A percentile compares a stretch with the other conserved stretches of the same genome.
Conservation (phyloP, 129 eudicot species). For the Ambrosia artemisiifolia region DNA sequence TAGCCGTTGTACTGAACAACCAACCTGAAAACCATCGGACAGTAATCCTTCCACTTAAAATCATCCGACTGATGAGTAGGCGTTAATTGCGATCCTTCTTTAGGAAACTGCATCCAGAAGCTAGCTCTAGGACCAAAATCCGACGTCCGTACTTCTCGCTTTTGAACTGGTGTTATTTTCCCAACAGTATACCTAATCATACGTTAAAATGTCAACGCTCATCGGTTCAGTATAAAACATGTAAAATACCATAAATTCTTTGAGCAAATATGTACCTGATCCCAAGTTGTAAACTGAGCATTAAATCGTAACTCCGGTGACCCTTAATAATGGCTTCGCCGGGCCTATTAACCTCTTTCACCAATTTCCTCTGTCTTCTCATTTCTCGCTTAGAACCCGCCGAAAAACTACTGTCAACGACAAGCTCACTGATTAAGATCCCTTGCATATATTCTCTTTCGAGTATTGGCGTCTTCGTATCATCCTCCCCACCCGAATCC, state of each 20-base stretch:
- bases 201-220: conserved; percentile 29
- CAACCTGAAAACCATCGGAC: conserved; percentile 99
- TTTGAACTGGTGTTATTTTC: conserved; percentile 93
- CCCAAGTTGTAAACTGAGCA: conserved; percentile 98
- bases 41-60: conserved; percentile 96
- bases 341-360: conserved; percentile 68
- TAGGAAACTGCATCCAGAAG: conserved; percentile 95
- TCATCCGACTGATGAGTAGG: conserved; percentile 93
- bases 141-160: conserved; percentile 71
- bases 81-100: conserved; percentile 85
- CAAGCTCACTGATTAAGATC: conserved; percentile 84
- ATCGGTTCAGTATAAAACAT: neutral
- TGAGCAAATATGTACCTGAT: conserved; percentile 53
- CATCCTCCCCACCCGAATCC: conserved; percentile 48
- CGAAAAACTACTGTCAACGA: conserved; percentile 55
- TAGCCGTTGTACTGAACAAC: conserved; percentile 10
- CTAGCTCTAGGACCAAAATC: conserved; percentile 95
- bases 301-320: conserved; percentile 89
- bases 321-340: conserved; percentile 90
- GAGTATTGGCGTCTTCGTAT: conserved; percentile 49
- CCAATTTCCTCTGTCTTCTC: conserved; percentile 69
- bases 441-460: conserved; percentile 99
- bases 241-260: neutral
- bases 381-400: conserved; percentile 52
- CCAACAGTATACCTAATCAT: conserved; percentile 89